Conservation (phyloP, 2,329 filamentous ascomycete species). For the Colletotrichum sansevieriae region DNA sequence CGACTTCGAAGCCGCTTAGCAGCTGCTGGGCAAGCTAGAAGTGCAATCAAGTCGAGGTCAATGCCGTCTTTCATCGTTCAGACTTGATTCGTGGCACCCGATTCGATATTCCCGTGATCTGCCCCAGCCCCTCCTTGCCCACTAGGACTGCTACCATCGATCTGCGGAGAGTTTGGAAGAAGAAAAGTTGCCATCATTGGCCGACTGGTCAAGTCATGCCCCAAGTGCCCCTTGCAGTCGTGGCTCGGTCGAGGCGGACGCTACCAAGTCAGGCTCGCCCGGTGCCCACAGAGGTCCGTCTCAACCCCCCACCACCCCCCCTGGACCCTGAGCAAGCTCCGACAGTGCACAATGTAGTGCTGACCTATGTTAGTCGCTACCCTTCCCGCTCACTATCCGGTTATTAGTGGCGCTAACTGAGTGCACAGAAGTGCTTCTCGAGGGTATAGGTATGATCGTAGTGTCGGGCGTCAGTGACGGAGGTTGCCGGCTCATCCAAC, state of each 20-base stretch:
- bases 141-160: conserved; percentile 39
- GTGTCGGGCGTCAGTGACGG: conserved; percentile 10
- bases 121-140: conserved; percentile 33
- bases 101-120: conserved; percentile 33
- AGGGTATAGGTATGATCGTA: background rate
- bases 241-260: conserved; percentile 28
- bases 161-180: conserved; percentile 39
- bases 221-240: conserved; percentile 32
- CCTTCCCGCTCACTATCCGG: conserved; percentile 2
- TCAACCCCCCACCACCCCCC: conserved; percentile 3
- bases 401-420: background rate
- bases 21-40: background rate
- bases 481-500: conserved; percentile 18
- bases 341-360: conserved; percentile 11
- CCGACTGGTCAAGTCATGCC: conserved; percentile 28
- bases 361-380: conserved; percentile 19
- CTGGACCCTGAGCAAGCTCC: conserved; percentile 22
- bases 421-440: background rate
- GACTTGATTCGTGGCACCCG: conserved; percentile 20
- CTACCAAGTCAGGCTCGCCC: conserved; percentile 21
- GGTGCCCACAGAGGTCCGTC: conserved; percentile 21
- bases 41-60: conserved; percentile 7
- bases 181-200: conserved; percentile 26
- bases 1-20: conserved; percentile 4
- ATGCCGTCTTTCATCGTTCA: conserved; percentile 1